These are phyloP conservation scores for Psilocybe azurescens DNA, from an alignment of 768 basidiomycete species.

Conservation along the genomic window DNA sequence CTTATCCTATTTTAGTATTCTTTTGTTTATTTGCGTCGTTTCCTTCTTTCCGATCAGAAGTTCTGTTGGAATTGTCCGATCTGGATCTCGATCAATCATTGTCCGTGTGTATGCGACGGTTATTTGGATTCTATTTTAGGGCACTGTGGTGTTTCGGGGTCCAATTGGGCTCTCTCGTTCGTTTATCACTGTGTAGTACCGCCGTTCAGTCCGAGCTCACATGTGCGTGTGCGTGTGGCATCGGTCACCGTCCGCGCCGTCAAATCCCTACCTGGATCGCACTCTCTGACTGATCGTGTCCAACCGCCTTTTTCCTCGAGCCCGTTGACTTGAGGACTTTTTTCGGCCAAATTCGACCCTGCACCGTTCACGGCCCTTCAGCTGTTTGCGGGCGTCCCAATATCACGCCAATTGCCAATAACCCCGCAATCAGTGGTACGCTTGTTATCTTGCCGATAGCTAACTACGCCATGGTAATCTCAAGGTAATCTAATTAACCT, in stretches of 20 bases:
- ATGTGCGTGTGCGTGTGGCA: no score
- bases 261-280: not conserved
- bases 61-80: constrained; percentile 40
- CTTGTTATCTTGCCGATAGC: not conserved
- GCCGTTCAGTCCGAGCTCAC: not conserved
- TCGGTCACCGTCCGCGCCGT: not conserved
- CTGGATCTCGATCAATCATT: constrained; percentile 27
- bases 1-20: constrained; percentile 13
- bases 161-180: not conserved
- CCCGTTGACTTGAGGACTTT: not conserved
- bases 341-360: not conserved
- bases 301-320: not conserved
- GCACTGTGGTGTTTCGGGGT: not conserved
- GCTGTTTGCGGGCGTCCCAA: no score
- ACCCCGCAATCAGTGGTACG: not conserved
- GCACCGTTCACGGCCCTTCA: not conserved
- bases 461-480: not conserved
- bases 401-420: not conserved
- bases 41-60: constrained; percentile 44
- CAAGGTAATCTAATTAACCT: no score
- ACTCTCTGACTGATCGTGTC: not conserved
- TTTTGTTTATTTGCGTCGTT: constrained; percentile 4
- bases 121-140: not conserved
- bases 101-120: not conserved
- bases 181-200: not conserved